Base-by-base conservation (phyloP, 495 filamentous ascomycete species). In the Hypomontagnella monticulosa region DNA sequence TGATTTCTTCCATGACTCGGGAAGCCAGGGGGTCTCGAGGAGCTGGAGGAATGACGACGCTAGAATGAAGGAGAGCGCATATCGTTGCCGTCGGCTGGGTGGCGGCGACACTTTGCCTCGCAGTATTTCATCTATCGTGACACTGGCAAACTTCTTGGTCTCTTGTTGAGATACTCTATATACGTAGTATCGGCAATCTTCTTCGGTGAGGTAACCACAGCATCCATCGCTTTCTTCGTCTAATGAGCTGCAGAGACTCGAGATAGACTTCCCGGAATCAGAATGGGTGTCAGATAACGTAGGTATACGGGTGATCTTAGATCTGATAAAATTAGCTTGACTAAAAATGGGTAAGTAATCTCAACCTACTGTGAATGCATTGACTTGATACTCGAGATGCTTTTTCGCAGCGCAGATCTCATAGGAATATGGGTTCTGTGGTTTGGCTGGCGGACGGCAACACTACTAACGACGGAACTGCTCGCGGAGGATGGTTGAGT, bases 21-120 rank as follows among this genome's bases (percentile, higher is more conserved):
- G 48, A 2, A 73, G 48, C 69, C 69, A 73, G 2, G 71, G 64
- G 0, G 64, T 61, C 2, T 53, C 56, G 1, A 69, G 55, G 0
- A 73, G 49, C 4, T 73, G 69, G 0, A 73, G 38, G 37, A 69
- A 66, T 10, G 71, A 63, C 10, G 68, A 71, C 2, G 68, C 69
- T 4, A 71, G 9, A 11, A 38, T 61, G 0, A 72, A 32, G 4
- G 69, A 61, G 1, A 72, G 30, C 0, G 19, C 18, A 12, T 57
- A 68, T 9, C 66, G 46, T 2, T 69, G 42, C 27, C 18, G 47
- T 10, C 69, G 69, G 7, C 47, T 55, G 0, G 56, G 57, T 1
- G 2, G n/a, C 7, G 36, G 50, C 16, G 32, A 34, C 0, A 61
- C 49, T 1, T 56, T 14, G 4, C 54, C 62, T 4, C 37, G 40